Evolutionary conservation across 2,329 filamentous ascomycete species (phyloP).

Genomic region (Cytospora mali): DNA sequence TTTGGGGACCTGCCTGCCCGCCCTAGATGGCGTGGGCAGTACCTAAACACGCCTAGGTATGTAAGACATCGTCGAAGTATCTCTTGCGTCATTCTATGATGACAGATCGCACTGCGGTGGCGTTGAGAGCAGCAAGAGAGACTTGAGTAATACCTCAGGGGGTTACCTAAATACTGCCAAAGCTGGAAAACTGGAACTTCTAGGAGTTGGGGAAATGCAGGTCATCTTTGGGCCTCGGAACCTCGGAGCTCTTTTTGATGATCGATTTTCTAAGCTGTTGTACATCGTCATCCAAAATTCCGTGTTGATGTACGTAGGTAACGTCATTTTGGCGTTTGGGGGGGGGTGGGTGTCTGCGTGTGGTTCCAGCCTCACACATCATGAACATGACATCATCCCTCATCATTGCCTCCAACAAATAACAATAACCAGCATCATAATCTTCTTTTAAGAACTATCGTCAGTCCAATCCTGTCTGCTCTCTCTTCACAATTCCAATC

Average conservation of each 20-base stretch:
- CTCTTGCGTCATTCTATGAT: not conserved
- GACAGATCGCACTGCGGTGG: not conserved
- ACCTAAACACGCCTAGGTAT: no score
- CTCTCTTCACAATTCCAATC: constrained; percentile 5
- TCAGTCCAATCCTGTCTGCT: not conserved
- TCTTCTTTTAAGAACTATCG: not conserved
- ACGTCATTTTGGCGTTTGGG: constrained; percentile 14
- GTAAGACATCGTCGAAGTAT: not conserved
- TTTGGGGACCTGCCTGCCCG: no score
- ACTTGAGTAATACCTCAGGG: not conserved
- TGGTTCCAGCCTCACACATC: constrained; percentile 5
- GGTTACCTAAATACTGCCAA: no score
- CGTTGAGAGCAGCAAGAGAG: not conserved
- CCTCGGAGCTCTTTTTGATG: not conserved
- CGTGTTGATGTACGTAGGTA: not conserved
- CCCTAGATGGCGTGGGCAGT: no score
- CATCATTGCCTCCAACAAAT: not conserved
- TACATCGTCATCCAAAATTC: not conserved
- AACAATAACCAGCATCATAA: not conserved
- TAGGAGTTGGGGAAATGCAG: no score
- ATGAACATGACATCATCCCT: constrained; percentile 13
- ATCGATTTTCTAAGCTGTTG: not conserved
- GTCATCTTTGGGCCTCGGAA: not conserved
- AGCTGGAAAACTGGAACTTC: not conserved
- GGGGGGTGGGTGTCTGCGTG: not conserved